Conservation (phyloP, 495 filamentous ascomycete genomes). For the Xylaria longipes region DNA sequence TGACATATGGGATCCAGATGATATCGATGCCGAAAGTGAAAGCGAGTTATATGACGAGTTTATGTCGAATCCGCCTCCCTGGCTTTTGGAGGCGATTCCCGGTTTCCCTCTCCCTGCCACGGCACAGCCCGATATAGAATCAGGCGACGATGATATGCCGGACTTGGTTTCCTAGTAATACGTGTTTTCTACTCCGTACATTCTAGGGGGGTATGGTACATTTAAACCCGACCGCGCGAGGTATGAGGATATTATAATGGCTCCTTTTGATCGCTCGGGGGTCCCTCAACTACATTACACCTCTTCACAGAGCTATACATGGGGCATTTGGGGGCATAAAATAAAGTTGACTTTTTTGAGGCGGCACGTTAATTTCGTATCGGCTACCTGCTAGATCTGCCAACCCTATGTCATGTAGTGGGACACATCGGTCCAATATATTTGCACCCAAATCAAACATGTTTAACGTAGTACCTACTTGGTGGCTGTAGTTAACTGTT, state of each 20-base stretch:
- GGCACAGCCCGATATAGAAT: neutral
- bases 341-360: neutral
- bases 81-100: neutral
- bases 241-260: neutral
- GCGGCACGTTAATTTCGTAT: neutral
- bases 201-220: neutral
- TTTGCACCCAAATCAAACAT: neutral
- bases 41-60: neutral
- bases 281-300: neutral
- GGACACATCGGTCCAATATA: neutral
- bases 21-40: neutral
- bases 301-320: neutral
- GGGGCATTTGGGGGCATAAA: neutral
- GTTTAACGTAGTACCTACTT: neutral
- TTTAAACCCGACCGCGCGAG: neutral
- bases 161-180: neutral
- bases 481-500: neutral
- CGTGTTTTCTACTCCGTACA: neutral
- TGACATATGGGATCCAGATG: neutral
- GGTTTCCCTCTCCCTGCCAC: neutral
- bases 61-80: neutral
- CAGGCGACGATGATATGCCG: neutral
- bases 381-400: neutral
- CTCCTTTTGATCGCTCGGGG: neutral
- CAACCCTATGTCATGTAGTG: neutral